phyloP scores from a whole-genome alignment of 352 stramenopile genomes.

The Halophytophthora polymorphica region DNA sequence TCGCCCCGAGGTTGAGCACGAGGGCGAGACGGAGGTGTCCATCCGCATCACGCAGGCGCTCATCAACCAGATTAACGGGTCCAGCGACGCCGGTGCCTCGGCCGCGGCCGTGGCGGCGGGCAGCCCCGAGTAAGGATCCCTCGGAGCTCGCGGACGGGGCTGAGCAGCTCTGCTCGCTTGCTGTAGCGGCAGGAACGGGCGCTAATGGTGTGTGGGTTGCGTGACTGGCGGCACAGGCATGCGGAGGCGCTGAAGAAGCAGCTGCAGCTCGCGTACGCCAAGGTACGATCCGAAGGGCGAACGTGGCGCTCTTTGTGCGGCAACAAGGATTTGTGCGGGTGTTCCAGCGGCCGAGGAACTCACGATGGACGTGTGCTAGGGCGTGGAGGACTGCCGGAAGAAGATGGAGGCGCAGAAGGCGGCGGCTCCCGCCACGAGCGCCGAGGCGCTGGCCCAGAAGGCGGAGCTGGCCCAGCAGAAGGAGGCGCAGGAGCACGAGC shows the following conservation, averaged over 20 bases:
- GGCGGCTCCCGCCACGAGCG: conserved; percentile 9
- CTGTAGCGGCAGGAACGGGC: neutral
- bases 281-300: conserved; percentile 28
- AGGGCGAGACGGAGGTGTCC: conserved; percentile 45
- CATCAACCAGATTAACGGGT: conserved; percentile 66
- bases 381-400: conserved; percentile 70
- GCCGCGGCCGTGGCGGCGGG: conserved; percentile 14
- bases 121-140: conserved; percentile 40
- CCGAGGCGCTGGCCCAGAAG: conserved; percentile 36
- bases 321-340: neutral
- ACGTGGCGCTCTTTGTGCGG: too few relatives aligned
- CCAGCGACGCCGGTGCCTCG: conserved; percentile 13
- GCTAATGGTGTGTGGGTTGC: conserved; percentile 1
- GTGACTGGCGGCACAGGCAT: conserved; percentile 26
- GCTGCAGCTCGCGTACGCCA: conserved; percentile 70
- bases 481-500: conserved; percentile 60
- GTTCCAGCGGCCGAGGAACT: neutral
- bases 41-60: conserved; percentile 72
- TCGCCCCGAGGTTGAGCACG: conserved; percentile 33
- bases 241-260: conserved; percentile 69
- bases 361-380: conserved; percentile 23
- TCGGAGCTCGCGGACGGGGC: neutral
- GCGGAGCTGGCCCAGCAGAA: conserved; percentile 67
- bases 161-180: neutral
- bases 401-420: conserved; percentile 48